phyloP scores from a whole-genome alignment of 208 protist species.

The Histomonas meleagridis region DNA sequence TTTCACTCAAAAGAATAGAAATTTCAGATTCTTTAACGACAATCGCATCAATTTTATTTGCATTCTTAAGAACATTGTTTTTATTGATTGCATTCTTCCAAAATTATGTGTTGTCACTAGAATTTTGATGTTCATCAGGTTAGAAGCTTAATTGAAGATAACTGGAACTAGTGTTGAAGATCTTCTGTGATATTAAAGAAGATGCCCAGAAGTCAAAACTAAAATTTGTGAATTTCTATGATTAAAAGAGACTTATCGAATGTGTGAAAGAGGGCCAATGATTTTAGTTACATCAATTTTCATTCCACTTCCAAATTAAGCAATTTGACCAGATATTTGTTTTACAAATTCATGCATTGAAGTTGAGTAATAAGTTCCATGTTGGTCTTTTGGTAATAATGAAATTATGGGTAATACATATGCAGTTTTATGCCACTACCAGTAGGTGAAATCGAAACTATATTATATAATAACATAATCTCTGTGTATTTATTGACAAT shows the following conservation, averaged over 20 bases:
- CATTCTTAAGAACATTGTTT: too few relatives aligned
- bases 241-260: conserved; percentile 49
- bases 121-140: not conserved
- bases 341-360: conserved; percentile 62
- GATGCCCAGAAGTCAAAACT: conserved; percentile 56
- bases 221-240: conserved; percentile 55
- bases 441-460: conserved; percentile 69
- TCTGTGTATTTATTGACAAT: conserved; percentile 54
- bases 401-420: conserved; percentile 80
- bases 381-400: conserved; percentile 74
- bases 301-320: conserved; percentile 44
- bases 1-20: too few relatives aligned
- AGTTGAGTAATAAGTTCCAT: conserved; percentile 84
- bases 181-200: conserved; percentile 53
- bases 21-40: too few relatives aligned
- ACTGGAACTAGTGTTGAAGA: conserved; percentile 8
- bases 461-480: conserved; percentile 60
- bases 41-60: too few relatives aligned
- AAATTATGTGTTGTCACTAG: not conserved
- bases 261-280: conserved; percentile 49
- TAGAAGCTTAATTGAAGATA: too few relatives aligned
- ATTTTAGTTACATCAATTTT: not conserved
- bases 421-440: conserved; percentile 62
- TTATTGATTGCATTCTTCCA: too few relatives aligned
- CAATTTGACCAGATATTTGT: conserved; percentile 50